These are phyloP conservation scores for Pseudovirgaria hyperparasitica DNA, from an alignment of 2,329 filamentous ascomycete species.

Conservation along the genomic window DNA sequence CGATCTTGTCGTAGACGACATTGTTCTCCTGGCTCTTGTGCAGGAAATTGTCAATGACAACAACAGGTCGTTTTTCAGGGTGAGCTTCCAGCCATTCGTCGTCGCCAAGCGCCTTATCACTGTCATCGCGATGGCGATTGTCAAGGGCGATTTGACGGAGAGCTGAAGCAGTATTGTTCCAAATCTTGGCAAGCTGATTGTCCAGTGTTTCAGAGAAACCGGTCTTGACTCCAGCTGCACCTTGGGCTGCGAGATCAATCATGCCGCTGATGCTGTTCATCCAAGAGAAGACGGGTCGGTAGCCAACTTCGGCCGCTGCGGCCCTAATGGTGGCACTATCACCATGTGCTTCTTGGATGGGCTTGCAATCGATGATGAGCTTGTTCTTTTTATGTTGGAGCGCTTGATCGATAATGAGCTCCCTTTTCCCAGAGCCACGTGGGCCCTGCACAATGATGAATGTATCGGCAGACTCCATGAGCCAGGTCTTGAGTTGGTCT, in stretches of 20 bases:
- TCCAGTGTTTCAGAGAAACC: slow-evolving; percentile 91
- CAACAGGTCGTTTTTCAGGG: slow-evolving; percentile 67
- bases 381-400: slow-evolving; percentile 65
- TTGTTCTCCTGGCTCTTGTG: slow-evolving; percentile 50
- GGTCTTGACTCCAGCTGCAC: slow-evolving; percentile 86
- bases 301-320: slow-evolving; percentile 73
- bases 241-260: slow-evolving; percentile 82
- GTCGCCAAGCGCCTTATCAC: slow-evolving; percentile 58
- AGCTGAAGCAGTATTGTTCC: slow-evolving; percentile 68
- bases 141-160: slow-evolving; percentile 66
- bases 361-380: slow-evolving; percentile 82
- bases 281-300: slow-evolving; percentile 89
- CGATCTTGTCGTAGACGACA: slow-evolving; percentile 40
- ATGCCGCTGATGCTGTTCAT: slow-evolving; percentile 90
- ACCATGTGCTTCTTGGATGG: slow-evolving; percentile 78
- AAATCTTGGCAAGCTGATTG: slow-evolving; percentile 77
- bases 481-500: slow-evolving; percentile 68
- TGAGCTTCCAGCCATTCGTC: slow-evolving; percentile 87
- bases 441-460: slow-evolving; percentile 92
- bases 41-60: slow-evolving; percentile 86
- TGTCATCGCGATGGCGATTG: slow-evolving; percentile 56
- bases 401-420: slow-evolving; percentile 75
- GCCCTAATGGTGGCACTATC: slow-evolving; percentile 75
- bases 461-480: slow-evolving; percentile 78
- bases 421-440: slow-evolving; percentile 78